Base-by-base conservation (phyloP, 306 rosid genomes). In the Styphnolobium japonicum region DNA sequence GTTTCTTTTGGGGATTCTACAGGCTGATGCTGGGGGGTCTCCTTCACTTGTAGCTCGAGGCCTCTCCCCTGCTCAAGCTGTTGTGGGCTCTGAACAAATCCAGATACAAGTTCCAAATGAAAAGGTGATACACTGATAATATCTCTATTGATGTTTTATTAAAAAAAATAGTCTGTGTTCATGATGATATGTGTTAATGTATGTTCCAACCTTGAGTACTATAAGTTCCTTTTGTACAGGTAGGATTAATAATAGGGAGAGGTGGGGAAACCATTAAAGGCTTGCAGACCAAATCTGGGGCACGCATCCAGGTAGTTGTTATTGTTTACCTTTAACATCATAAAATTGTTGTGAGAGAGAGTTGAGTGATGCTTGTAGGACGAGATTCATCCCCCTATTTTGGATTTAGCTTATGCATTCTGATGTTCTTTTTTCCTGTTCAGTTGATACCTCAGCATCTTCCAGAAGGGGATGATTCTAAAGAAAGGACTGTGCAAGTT, bases 21-120 rank as follows among this genome's bases (percentile, higher is more conserved):
- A 93, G 99, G 99, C 99, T 83, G 99, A 96, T 87, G 99, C 97
- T 4, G 99, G 99, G 67, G 99, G 99, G 37, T 96, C 99, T 76
- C 99, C 98, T 39, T 83, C 99, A 40, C 91, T 93, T 81, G 91
- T 96, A 71, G 99, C 99, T 58, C 88, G 98, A 39, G 99, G 99
- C 56, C 86, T 91, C 49, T 87, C 96, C 22, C 71, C 94, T 52
- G 87, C 96, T 16, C 99, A 88, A 85, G 85, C 64, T 71, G 80
- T 69, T n/a, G 89, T 84, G 42, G 93, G 94, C n/a, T 82, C 97
- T 64, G 99, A 96, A 85, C 99, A 91, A 90, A 90, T 96, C 73
- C 94, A 96, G 88, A 75, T 96, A 66, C 98, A 91, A 90, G 98
- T 96, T 80, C 97, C 98, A 37, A 96, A 91, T 76, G 99, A 93